Evolutionary conservation across 2,329 filamentous ascomycete species (phyloP).

Genomic region (Claviceps pazoutovae): DNA sequence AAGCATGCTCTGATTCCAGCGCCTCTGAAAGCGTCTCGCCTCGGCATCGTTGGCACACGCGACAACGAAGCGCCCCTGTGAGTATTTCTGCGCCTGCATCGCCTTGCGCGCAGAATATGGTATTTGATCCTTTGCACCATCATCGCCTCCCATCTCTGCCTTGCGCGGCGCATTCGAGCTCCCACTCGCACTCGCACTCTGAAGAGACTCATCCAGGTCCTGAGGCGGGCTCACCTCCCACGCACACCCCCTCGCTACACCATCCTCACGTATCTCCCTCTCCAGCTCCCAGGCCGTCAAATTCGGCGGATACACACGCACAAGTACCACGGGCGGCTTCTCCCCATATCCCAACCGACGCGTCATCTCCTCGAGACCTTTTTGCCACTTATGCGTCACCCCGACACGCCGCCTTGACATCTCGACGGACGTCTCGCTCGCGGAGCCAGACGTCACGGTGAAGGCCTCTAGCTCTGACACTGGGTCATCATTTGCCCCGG

Average conservation of each 20-base stretch:
- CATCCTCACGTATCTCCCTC: slow-evolving; percentile 28
- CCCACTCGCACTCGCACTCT: background rate
- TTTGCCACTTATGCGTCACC: slow-evolving; percentile 13
- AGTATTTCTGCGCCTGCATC: slow-evolving; percentile 10
- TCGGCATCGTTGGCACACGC: slow-evolving; percentile 18
- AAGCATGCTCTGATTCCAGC: slow-evolving; percentile 25
- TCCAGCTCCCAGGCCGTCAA: slow-evolving; percentile 21
- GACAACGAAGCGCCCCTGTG: slow-evolving; percentile 19
- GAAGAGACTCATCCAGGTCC: slow-evolving; percentile 2
- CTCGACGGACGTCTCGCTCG: slow-evolving; percentile 2
- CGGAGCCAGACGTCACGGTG: slow-evolving; percentile 17
- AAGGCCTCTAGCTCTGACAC: slow-evolving; percentile 14
- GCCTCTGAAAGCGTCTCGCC: slow-evolving; percentile 26
- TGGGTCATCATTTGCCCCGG: slow-evolving; percentile 5
- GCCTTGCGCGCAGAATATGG: slow-evolving; percentile 1
- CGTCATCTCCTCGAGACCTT: slow-evolving; percentile 12
- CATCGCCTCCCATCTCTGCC: background rate
- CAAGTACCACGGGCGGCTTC: slow-evolving; percentile 17
- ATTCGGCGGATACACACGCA: slow-evolving; percentile 16
- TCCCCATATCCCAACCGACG: slow-evolving; percentile 10
- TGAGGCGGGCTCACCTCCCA: slow-evolving; percentile 13
- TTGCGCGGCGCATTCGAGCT: background rate
- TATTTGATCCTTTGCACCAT: background rate
- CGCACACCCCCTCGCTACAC: slow-evolving; percentile 16
- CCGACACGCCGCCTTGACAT: slow-evolving; percentile 10